phyloP scores from a whole-genome alignment of 306 rosid species.

The Vigna nakashimae region DNA sequence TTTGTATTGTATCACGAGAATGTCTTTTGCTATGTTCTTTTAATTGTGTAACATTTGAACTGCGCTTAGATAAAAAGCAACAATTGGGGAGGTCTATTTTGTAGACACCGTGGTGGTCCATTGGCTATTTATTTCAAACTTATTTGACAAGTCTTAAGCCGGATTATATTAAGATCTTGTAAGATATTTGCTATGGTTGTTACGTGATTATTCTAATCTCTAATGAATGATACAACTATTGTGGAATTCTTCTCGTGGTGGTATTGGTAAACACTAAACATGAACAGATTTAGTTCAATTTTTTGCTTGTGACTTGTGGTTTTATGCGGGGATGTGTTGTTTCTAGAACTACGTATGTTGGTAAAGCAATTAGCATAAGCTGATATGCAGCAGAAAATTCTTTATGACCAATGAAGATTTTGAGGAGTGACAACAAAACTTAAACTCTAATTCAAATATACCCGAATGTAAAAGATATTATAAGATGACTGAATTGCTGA shows the following conservation, averaged over 20 bases:
- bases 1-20: not conserved
- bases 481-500: not conserved
- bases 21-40: slow-evolving; percentile 12
- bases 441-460: not conserved
- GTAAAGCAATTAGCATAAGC: not conserved
- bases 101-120: not conserved
- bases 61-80: not conserved
- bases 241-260: slow-evolving; percentile 8
- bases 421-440: not conserved
- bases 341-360: slow-evolving; percentile 4
- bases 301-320: slow-evolving; percentile 3
- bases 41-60: slow-evolving; percentile 21
- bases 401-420: slow-evolving; percentile 8
- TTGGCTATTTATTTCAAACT: slow-evolving; percentile 4
- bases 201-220: not conserved
- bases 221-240: slow-evolving; percentile 21
- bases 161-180: slow-evolving; percentile 2
- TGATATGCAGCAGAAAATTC: not conserved
- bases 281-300: slow-evolving; percentile 3
- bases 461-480: not conserved
- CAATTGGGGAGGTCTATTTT: not conserved
- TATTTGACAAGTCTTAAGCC: slow-evolving; percentile 1
- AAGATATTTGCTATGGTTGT: slow-evolving; percentile 26
- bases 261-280: not conserved
- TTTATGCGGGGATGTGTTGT: slow-evolving; percentile 9